These are phyloP conservation scores for Drechslerella coelobrocha DNA, from an alignment of 2,329 filamentous ascomycete genomes.

Conservation along the genomic window DNA sequence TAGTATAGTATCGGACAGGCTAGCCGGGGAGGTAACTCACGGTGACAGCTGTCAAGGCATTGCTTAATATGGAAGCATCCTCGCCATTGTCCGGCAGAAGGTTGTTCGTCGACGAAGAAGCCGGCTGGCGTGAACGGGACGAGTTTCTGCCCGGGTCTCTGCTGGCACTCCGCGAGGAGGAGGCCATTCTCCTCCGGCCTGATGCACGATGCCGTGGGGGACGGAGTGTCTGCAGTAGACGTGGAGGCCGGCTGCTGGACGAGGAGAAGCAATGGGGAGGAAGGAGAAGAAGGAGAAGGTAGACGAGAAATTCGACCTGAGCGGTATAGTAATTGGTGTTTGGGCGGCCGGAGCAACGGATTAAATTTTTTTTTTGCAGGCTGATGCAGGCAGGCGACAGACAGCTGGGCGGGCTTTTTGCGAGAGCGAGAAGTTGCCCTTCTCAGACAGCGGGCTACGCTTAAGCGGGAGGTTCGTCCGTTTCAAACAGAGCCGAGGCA, in stretches of 20 bases:
- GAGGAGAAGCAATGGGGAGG: no score
- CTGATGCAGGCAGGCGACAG: neutral
- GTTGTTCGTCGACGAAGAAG: neutral
- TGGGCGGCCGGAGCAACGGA: no score
- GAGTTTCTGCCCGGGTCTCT: conserved; percentile 29
- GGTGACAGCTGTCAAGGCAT: conserved; percentile 47
- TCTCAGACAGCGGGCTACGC: neutral
- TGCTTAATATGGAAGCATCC: conserved; percentile 38
- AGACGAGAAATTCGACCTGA: no score
- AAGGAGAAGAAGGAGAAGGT: no score
- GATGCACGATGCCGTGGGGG: neutral
- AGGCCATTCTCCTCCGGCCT: neutral
- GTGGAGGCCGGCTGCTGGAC: no score
- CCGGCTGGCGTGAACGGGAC: conserved; percentile 19
- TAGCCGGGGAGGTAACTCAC: conserved; percentile 28
- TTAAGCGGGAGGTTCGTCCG: neutral
- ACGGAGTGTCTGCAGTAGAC: no score
- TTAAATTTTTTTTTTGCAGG: no score
- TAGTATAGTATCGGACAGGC: no score
- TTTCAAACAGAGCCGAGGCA: neutral
- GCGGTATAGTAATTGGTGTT: no score
- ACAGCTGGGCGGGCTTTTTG: neutral
- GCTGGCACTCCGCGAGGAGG: conserved; percentile 42
- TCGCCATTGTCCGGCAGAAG: conserved; percentile 11
- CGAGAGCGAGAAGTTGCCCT: neutral